Conservation (phyloP, 116 monocot genomes). For the Papilionanthe hybrid region DNA sequence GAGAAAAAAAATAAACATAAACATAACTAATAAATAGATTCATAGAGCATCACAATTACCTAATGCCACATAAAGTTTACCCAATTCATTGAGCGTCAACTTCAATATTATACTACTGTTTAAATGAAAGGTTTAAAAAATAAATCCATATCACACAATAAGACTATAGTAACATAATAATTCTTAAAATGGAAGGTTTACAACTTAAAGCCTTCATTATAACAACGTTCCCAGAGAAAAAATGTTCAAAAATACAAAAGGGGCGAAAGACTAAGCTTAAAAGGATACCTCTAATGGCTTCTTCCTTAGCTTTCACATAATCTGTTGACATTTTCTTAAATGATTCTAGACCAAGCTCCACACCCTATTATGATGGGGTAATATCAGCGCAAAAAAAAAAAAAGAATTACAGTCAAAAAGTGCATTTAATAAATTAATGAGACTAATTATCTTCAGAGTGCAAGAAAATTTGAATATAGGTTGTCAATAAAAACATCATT, state of each 20-base stretch:
- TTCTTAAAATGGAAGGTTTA: background rate
- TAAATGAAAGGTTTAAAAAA: no score
- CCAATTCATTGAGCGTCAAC: no score
- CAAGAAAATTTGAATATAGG: background rate
- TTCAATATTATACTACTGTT: no score
- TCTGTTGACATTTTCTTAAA: conserved; percentile 66
- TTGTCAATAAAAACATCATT: background rate
- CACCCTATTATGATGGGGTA: conserved; percentile 23
- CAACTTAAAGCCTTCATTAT: background rate
- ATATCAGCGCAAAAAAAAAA: background rate
- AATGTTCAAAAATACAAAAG: background rate
- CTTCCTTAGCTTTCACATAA: conserved; percentile 58
- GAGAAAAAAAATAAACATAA: background rate
- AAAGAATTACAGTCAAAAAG: background rate
- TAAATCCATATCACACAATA: background rate
- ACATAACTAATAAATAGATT: background rate
- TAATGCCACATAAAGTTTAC: no score
- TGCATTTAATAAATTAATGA: background rate
- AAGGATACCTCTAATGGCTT: conserved; percentile 48
- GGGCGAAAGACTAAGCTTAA: background rate
- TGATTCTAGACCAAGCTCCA: conserved; percentile 45
- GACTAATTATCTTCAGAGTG: background rate
- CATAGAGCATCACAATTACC: background rate
- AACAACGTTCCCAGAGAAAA: background rate
- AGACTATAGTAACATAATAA: background rate